Conservation (phyloP, 805 yeast species). For the Metschnikowia peoriensis region DNA sequence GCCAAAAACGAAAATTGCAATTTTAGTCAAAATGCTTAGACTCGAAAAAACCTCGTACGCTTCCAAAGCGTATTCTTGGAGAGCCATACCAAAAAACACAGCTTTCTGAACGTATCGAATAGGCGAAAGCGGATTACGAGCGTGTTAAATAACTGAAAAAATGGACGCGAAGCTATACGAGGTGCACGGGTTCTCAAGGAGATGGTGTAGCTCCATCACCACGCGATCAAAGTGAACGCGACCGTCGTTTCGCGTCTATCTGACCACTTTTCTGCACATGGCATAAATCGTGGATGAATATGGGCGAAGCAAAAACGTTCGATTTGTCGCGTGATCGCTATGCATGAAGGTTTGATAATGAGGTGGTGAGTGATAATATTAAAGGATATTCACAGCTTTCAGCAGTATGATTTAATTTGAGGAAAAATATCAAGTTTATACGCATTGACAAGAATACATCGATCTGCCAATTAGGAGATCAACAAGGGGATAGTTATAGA, state of each 20-base stretch:
- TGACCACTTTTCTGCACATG: not conserved
- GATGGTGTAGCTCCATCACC: not conserved
- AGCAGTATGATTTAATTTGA: too few relatives aligned
- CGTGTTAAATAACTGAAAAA: not conserved
- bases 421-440: too few relatives aligned
- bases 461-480: too few relatives aligned
- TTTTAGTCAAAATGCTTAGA: conserved; percentile 27
- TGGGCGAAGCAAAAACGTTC: conserved; percentile 5
- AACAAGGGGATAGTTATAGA: too few relatives aligned
- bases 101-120: not conserved
- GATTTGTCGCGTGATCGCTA: conserved; percentile 1
- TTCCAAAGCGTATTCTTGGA: conserved; percentile 12
- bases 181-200: conserved; percentile 15
- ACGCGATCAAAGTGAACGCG: not conserved
- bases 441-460: too few relatives aligned
- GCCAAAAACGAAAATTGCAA: conserved; percentile 34
- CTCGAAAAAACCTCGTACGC: conserved; percentile 22
- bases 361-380: not conserved
- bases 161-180: conserved; percentile 13
- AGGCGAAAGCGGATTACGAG: too few relatives aligned
- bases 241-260: not conserved
- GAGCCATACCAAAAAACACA: conserved; percentile 11
- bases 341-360: not conserved
- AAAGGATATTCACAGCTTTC: too few relatives aligned
- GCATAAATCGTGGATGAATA: conserved; percentile 2